Evolutionary conservation across 2,329 filamentous ascomycete species (phyloP), one percentile per base, ranked within the genome.

Genomic region (Penicillium sp.): DNA sequence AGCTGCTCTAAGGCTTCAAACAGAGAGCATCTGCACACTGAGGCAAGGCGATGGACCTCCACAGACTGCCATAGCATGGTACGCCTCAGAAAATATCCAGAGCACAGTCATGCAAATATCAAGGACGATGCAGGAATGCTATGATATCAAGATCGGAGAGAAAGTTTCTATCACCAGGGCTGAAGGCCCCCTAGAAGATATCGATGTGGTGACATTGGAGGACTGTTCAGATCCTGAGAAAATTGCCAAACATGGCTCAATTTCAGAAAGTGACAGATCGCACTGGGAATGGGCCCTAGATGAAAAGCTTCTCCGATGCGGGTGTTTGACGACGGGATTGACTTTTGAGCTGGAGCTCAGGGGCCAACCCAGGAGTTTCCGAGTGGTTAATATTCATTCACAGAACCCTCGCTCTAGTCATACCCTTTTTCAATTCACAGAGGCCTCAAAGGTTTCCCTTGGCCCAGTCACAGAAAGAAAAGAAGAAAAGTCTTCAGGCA

Each of bases 51-150:
- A 77, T 48, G 79, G 75, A 23, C 61, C 70, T 12, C 72, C 75
- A n/a, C 83, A 81, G 47, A 79, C 81, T 51, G 86, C 83, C n/a
- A 81, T 89, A 65, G 85, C 83, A 12, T 89, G 86, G 86, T 76
- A 80, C 41, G 82, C 84, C 4, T 70, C 79, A 6, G 79, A 87
- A 70, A 86, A 87, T 66, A 78, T 91, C 64, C 83, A 86, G 68
- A 85, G 85, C 63, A 83, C 87, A 61, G 81, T 91, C 56, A 79
- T 89, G 49, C 82, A 93, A 79, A 85, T 90, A 78, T 87, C 90
- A 23, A 87, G 90, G 61, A 81, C 85, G 6, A 85, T 96, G 53
- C 88, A 90, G 61, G 87, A 89, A 36, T 83, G 85, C 7, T 89
- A 89, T 64, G 85, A 85, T 1, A 83, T 96, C 65, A 88, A 88